Percentiles rank a stretch among this genome's conserved stretches.
These are phyloP conservation scores for Candida pseudoviswanathii DNA, from an alignment of 1,139 yeast species.

Conservation along the genomic window DNA sequence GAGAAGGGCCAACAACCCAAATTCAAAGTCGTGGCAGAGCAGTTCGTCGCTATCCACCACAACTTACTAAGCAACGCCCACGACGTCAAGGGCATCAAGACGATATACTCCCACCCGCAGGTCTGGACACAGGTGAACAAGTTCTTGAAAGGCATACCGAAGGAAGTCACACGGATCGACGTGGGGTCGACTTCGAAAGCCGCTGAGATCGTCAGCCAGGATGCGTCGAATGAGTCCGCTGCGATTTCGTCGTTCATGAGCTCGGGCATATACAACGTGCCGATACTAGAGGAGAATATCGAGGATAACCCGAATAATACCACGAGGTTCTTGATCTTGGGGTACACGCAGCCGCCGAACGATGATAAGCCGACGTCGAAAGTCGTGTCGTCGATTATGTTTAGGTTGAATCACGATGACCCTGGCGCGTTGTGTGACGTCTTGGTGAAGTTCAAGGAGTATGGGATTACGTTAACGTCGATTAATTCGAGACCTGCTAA, in stretches of 20 bases:
- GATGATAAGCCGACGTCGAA: conserved; percentile 10
- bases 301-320: conserved; percentile 78
- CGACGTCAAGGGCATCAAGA: conserved; percentile 46
- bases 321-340: conserved; percentile 78
- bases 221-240: conserved; percentile 40
- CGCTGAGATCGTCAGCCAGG: conserved; percentile 60
- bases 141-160: conserved; percentile 45
- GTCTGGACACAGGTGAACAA: conserved; percentile 91
- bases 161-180: conserved; percentile 56
- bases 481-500: conserved; percentile 76
- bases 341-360: conserved; percentile 25
- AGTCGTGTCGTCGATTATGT: conserved; percentile 57
- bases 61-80: conserved; percentile 59
- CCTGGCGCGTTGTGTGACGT: conserved; percentile 80
- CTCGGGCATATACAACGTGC: conserved; percentile 60
- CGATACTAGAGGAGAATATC: conserved; percentile 55
- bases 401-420: conserved; percentile 65
- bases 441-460: conserved; percentile 56
- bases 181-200: conserved; percentile 83
- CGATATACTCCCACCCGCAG: conserved; percentile 90
- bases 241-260: conserved; percentile 61
- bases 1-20: conserved; percentile 17
- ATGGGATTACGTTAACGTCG: conserved; percentile 66
- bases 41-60: conserved; percentile 82
- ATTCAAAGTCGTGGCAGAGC: conserved; percentile 70